Evolutionary conservation across 1,284 basidiomycete genomes (phyloP).

Genomic region (Butyriboletus appendiculatus): DNA sequence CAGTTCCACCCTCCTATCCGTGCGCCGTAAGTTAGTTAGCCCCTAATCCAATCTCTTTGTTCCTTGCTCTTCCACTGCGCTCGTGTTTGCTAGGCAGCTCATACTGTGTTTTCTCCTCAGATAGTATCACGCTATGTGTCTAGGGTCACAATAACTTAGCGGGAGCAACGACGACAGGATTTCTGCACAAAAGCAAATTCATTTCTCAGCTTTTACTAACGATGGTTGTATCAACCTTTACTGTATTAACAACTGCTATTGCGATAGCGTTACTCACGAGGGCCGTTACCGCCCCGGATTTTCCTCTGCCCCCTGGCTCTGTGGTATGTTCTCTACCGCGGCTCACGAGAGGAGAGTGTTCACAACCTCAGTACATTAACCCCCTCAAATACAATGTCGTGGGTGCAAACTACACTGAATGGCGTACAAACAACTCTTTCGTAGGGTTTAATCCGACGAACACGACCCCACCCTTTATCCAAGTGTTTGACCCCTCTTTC

Average conservation of each 20-base stretch:
- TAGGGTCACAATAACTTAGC: too few relatives aligned
- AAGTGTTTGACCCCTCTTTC: slow-evolving; percentile 66
- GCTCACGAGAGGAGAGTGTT: slow-evolving; percentile 23
- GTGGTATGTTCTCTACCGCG: slow-evolving; percentile 8
- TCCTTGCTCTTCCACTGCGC: too few relatives aligned
- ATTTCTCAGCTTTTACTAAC: background rate
- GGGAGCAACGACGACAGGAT: too few relatives aligned
- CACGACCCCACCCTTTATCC: slow-evolving; percentile 60
- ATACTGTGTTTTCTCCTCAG: too few relatives aligned
- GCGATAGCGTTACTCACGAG: background rate
- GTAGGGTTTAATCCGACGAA: slow-evolving; percentile 49
- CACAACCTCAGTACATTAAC: slow-evolving; percentile 48
- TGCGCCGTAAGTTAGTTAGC: too few relatives aligned
- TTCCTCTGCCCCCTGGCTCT: slow-evolving; percentile 13
- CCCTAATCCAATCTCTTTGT: too few relatives aligned
- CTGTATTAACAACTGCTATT: background rate
- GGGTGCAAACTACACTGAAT: slow-evolving; percentile 35
- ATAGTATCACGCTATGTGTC: too few relatives aligned
- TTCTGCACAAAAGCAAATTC: background rate
- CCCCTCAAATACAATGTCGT: slow-evolving; percentile 47
- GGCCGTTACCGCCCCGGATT: background rate
- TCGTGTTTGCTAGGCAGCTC: too few relatives aligned
- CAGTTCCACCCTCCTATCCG: too few relatives aligned
- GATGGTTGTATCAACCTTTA: background rate
- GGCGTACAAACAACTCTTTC: slow-evolving; percentile 39